phyloP scores from a whole-genome alignment of 208 protist species.

The Leishmania tropica region DNA sequence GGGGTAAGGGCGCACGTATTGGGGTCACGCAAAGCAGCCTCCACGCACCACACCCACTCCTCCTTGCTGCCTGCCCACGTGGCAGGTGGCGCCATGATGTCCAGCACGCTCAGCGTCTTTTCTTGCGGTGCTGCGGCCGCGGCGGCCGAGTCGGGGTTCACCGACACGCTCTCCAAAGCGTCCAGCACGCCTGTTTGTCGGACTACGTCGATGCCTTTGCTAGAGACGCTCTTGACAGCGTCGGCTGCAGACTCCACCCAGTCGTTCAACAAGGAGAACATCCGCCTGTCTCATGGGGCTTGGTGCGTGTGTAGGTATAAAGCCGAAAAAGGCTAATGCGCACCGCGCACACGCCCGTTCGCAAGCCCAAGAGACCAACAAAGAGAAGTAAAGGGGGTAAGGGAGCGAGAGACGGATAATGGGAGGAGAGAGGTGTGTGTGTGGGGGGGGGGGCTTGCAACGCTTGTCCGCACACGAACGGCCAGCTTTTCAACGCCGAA shows the following conservation, averaged over 20 bases:
- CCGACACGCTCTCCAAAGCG: conserved; percentile 26
- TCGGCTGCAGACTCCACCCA: conserved; percentile 42
- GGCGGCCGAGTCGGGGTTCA: neutral
- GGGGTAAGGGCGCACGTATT: conserved; percentile 53
- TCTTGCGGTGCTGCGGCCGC: neutral
- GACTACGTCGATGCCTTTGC: conserved; percentile 43
- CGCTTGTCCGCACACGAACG: neutral
- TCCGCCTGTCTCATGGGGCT: conserved; percentile 4
- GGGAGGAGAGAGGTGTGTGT: neutral
- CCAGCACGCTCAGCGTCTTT: conserved; percentile 7
- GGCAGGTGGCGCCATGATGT: conserved; percentile 29
- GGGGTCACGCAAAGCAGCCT: conserved; percentile 37
- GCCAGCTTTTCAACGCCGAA: neutral
- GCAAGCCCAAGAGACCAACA: neutral
- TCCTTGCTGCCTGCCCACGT: conserved; percentile 38
- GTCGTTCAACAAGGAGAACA: conserved; percentile 46
- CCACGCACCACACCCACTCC: conserved; percentile 49
- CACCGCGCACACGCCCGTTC: neutral
- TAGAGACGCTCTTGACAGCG: conserved; percentile 41
- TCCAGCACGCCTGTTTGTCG: conserved; percentile 44
- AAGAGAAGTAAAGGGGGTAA: neutral
- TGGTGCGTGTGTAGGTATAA: neutral
- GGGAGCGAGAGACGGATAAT: neutral
- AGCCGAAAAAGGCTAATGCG: neutral
- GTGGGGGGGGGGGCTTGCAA: neutral